Percentiles rank a stretch among this genome's conserved stretches.
These are phyloP conservation scores for Crithidia thermophila DNA, from an alignment of 208 protist species.

Conservation along the genomic window DNA sequence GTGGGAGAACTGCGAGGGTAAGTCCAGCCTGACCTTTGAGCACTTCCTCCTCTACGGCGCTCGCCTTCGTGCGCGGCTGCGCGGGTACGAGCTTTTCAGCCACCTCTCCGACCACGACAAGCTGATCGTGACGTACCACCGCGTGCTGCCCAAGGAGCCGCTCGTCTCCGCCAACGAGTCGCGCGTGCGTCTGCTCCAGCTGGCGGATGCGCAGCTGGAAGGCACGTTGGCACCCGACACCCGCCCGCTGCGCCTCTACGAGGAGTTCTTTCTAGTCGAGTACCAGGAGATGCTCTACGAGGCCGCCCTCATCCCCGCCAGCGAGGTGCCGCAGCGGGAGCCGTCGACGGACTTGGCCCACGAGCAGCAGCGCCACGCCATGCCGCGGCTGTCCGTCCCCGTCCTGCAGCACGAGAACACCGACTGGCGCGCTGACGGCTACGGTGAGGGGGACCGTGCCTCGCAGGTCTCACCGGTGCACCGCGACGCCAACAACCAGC, in stretches of 20 bases:
- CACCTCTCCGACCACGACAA: constrained; percentile 44
- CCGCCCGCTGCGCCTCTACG: constrained; percentile 59
- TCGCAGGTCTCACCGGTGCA: constrained; percentile 4
- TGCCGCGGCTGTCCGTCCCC: constrained; percentile 19
- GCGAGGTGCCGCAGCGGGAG: constrained; percentile 30
- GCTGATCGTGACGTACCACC: constrained; percentile 46
- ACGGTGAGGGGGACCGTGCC: background rate
- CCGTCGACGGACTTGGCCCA: constrained; percentile 26
- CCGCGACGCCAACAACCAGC: constrained; percentile 2
- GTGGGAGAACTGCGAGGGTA: constrained; percentile 65
- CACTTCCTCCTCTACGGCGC: constrained; percentile 65
- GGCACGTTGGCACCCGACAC: constrained; percentile 14
- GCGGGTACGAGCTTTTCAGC: constrained; percentile 57
- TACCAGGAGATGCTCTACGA: constrained; percentile 54
- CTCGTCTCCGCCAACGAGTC: constrained; percentile 24
- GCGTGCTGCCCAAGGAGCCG: constrained; percentile 41
- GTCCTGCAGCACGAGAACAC: constrained; percentile 29
- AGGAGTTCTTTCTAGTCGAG: constrained; percentile 61
- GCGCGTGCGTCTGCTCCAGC: constrained; percentile 38
- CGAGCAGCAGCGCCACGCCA: constrained; percentile 11
- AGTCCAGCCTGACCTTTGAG: constrained; percentile 46
- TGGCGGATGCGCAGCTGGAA: constrained; percentile 31
- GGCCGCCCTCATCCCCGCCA: constrained; percentile 29
- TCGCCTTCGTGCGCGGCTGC: constrained; percentile 46
- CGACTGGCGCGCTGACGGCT: constrained; percentile 21